phyloP scores from a whole-genome alignment of 2,329 filamentous ascomycete species.

The Trichoderma sp. region DNA sequence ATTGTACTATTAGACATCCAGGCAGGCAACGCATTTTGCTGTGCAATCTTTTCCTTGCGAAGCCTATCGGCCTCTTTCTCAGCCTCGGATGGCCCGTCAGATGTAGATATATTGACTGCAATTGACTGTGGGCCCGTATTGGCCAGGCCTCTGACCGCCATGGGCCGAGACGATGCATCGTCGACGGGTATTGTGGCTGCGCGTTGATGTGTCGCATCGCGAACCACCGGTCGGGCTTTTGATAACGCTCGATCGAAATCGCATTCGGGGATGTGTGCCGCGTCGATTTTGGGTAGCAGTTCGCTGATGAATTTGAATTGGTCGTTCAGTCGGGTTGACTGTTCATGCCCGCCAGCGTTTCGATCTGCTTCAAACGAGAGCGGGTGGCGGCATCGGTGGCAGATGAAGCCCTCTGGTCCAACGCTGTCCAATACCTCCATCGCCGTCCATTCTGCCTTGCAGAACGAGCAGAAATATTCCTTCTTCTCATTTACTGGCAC shows the following conservation, averaged over 20 bases:
- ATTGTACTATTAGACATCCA: constrained; percentile 75
- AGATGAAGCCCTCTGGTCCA: constrained; percentile 73
- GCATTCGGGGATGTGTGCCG: constrained; percentile 71
- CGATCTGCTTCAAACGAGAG: constrained; percentile 68
- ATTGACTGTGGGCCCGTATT: constrained; percentile 70
- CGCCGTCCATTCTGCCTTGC: constrained; percentile 82
- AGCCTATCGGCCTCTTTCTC: constrained; percentile 65
- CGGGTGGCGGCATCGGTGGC: constrained; percentile 71
- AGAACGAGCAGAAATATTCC: constrained; percentile 82
- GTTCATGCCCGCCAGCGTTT: constrained; percentile 69
- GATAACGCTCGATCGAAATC: constrained; percentile 70
- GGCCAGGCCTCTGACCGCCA: constrained; percentile 68
- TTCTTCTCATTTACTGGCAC: constrained; percentile 83
- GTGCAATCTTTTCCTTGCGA: constrained; percentile 65
- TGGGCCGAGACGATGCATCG: constrained; percentile 55
- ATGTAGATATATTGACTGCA: constrained; percentile 67
- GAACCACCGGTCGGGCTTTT: constrained; percentile 63
- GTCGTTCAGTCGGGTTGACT: constrained; percentile 73
- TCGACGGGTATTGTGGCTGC: constrained; percentile 62
- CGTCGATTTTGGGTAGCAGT: constrained; percentile 74
- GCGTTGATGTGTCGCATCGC: constrained; percentile 68
- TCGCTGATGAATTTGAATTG: constrained; percentile 79
- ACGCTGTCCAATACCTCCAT: constrained; percentile 84
- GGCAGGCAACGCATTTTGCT: constrained; percentile 68
- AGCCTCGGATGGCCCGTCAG: constrained; percentile 65